Conservation (phyloP, 805 yeast species). For the Pichia rugopelliculosa region DNA sequence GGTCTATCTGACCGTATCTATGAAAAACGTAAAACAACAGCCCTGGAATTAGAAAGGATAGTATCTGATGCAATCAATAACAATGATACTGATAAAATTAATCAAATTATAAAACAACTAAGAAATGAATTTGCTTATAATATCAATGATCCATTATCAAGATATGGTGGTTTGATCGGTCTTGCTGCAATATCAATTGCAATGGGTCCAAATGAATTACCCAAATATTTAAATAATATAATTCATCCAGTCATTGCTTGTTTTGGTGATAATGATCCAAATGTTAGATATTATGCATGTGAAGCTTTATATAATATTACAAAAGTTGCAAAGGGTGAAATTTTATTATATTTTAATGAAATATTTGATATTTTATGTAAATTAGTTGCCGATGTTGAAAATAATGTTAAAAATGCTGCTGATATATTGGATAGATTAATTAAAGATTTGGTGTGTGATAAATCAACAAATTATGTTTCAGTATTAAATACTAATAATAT, state of each 20-base stretch:
- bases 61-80: conserved; percentile 62
- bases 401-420: conserved; percentile 91
- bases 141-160: conserved; percentile 75
- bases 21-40: conserved; percentile 73
- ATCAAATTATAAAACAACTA: conserved; percentile 62
- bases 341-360: conserved; percentile 84
- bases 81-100: conserved; percentile 48
- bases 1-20: conserved; percentile 69
- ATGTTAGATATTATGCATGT: conserved; percentile 94
- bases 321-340: conserved; percentile 93
- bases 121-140: conserved; percentile 75
- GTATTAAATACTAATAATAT: conserved; percentile 35
- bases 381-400: conserved; percentile 83
- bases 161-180: conserved; percentile 95
- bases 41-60: conserved; percentile 67
- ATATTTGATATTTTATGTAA: conserved; percentile 88
- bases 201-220: conserved; percentile 75
- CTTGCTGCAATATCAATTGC: conserved; percentile 95
- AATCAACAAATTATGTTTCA: conserved; percentile 81
- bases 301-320: conserved; percentile 94
- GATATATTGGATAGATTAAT: conserved; percentile 83
- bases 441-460: conserved; percentile 92
- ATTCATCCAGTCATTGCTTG: conserved; percentile 92
- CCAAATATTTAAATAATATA: conserved; percentile 73
- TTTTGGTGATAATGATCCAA: conserved; percentile 95